Conservation (phyloP, 805 yeast species). For the Martiniozyma abietophila region DNA sequence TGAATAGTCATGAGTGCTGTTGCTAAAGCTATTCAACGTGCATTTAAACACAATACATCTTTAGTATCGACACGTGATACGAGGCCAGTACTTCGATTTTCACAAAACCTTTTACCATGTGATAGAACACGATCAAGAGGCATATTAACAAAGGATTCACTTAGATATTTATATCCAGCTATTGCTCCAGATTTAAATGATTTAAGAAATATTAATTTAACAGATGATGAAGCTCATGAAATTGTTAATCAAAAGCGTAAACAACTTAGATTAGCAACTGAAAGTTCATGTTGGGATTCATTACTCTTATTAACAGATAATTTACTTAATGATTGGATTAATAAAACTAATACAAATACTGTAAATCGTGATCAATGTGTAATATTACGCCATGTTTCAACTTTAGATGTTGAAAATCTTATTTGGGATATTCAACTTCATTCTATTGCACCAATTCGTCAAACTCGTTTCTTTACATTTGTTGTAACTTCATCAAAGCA, state of each 20-base stretch:
- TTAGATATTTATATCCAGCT: background rate
- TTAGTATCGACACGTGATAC: too few species aligned
- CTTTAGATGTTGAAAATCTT: background rate
- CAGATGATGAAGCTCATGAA: background rate
- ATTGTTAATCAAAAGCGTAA: background rate
- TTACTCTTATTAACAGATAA: background rate
- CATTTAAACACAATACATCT: too few species aligned
- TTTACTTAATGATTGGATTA: background rate
- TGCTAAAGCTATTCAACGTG: too few species aligned
- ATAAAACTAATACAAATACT: background rate
- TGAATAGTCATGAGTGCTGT: too few species aligned
- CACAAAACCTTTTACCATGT: too few species aligned
- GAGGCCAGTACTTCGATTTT: too few species aligned
- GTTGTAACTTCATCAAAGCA: too few species aligned
- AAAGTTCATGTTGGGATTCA: background rate
- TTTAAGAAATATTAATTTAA: background rate
- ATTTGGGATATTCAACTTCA: slow-evolving; percentile 7
- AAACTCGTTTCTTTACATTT: too few species aligned
- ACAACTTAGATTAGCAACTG: background rate
- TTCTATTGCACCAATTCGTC: background rate
- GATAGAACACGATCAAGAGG: too few species aligned
- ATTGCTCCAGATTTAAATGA: slow-evolving; percentile 4
- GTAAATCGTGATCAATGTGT: slow-evolving; percentile 6
- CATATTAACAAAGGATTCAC: background rate
- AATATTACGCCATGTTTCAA: slow-evolving; percentile 1